These are phyloP conservation scores for Citrus medica DNA, from an alignment of 345 rosid genomes.

Conservation along the genomic window DNA sequence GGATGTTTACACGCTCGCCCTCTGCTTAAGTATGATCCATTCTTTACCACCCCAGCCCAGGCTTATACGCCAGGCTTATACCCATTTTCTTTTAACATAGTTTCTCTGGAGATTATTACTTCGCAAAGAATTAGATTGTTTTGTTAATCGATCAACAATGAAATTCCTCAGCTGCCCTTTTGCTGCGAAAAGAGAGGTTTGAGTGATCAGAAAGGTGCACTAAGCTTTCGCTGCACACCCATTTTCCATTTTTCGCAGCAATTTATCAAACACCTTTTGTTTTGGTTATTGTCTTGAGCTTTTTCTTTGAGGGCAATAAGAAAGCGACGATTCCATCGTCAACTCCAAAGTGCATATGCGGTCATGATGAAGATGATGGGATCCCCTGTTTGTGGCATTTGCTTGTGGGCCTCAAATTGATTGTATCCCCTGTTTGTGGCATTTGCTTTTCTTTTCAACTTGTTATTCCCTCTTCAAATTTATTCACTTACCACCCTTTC, in stretches of 20 bases:
- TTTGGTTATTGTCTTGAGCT: background rate
- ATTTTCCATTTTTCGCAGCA: background rate
- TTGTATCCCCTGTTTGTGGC: slow-evolving; percentile 26
- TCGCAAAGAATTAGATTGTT: background rate
- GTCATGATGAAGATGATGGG: background rate
- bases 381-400: slow-evolving; percentile 27
- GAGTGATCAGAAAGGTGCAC: background rate
- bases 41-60: too few species aligned
- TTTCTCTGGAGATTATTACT: too few species aligned
- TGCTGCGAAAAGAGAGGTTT: background rate
- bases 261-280: background rate
- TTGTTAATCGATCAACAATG: background rate
- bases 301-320: background rate
- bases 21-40: too few species aligned
- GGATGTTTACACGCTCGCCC: too few species aligned
- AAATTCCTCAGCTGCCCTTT: background rate
- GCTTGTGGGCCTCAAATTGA: slow-evolving; percentile 37
- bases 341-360: background rate
- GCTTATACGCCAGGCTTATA: too few species aligned
- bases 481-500: background rate
- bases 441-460: slow-evolving; percentile 5
- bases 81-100: too few species aligned
- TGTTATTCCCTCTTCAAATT: background rate
- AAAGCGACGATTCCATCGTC: background rate
- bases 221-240: background rate